Evolutionary conservation across 1,139 yeast genomes (phyloP).

Genomic region (Pichia sp.): DNA sequence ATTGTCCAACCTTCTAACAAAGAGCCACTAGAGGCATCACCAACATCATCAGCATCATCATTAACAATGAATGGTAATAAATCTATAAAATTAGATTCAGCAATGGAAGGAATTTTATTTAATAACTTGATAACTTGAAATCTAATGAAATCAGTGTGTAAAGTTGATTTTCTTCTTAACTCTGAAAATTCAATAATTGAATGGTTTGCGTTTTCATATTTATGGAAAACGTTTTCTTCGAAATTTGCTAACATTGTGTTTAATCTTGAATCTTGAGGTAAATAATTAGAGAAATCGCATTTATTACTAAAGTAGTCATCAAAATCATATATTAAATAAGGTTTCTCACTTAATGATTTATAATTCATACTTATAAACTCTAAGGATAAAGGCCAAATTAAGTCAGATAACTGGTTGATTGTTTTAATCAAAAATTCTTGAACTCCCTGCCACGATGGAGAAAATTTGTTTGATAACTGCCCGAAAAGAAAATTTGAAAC

Average conservation of each 20-base stretch:
- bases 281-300: slow-evolving; percentile 21
- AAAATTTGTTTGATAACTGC: slow-evolving; percentile 64
- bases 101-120: slow-evolving; percentile 51
- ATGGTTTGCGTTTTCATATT: slow-evolving; percentile 25
- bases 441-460: slow-evolving; percentile 81
- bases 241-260: slow-evolving; percentile 26
- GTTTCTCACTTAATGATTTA: slow-evolving; percentile 15
- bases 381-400: slow-evolving; percentile 53
- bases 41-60: slow-evolving; percentile 26
- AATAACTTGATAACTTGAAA: slow-evolving; percentile 46
- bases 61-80: slow-evolving; percentile 53
- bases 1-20: slow-evolving; percentile 44
- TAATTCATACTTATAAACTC: slow-evolving; percentile 37
- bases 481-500: slow-evolving; percentile 65
- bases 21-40: slow-evolving; percentile 17
- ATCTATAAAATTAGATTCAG: slow-evolving; percentile 52
- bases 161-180: slow-evolving; percentile 31
- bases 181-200: slow-evolving; percentile 37
- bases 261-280: slow-evolving; percentile 32
- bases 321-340: slow-evolving; percentile 17
- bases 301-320: slow-evolving; percentile 6
- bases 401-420: slow-evolving; percentile 36
- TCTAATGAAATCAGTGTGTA: slow-evolving; percentile 38
- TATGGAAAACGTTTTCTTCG: slow-evolving; percentile 25
- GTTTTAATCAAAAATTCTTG: slow-evolving; percentile 51